These are phyloP conservation scores for Solanum pimpinellifolium DNA, from an alignment of 257 asterid genomes.

Conservation along the genomic window DNA sequence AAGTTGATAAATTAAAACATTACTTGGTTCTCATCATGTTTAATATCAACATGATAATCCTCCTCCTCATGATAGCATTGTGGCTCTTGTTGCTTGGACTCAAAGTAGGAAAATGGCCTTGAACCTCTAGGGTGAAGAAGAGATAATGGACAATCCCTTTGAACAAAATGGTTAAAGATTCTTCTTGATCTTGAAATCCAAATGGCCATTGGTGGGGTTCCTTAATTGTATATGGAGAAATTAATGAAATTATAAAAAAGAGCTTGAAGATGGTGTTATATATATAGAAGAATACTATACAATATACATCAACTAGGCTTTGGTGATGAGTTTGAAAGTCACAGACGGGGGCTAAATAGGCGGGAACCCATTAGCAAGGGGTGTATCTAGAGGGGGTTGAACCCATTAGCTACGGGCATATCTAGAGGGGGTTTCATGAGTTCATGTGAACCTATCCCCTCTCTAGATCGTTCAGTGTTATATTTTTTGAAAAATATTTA, in stretches of 20 bases:
- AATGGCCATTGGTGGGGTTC: slow-evolving; percentile 21
- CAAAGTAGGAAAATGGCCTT: slow-evolving; percentile 13
- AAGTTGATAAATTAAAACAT: not conserved
- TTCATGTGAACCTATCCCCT: no score
- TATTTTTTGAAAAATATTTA: no score
- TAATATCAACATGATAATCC: slow-evolving; percentile 18
- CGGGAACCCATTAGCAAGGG: no score
- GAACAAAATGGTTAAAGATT: slow-evolving; percentile 11
- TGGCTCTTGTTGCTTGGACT: slow-evolving; percentile 22
- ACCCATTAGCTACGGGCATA: no score
- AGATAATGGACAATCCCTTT: slow-evolving; percentile 3
- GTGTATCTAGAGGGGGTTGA: no score
- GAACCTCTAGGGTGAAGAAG: not conserved
- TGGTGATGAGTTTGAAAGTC: no score
- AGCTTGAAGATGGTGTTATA: not conserved
- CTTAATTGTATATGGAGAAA: not conserved
- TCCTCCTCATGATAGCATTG: not conserved
- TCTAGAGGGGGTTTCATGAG: no score
- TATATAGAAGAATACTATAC: no score
- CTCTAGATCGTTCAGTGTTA: no score
- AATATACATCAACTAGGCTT: no score
- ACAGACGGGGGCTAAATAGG: no score
- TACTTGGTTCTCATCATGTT: slow-evolving; percentile 37
- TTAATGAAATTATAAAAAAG: not conserved
- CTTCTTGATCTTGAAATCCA: slow-evolving; percentile 39